These are phyloP conservation scores for Durusdinium trenchii DNA, from an alignment of 73 alveolate genomes.

Conservation along the genomic window DNA sequence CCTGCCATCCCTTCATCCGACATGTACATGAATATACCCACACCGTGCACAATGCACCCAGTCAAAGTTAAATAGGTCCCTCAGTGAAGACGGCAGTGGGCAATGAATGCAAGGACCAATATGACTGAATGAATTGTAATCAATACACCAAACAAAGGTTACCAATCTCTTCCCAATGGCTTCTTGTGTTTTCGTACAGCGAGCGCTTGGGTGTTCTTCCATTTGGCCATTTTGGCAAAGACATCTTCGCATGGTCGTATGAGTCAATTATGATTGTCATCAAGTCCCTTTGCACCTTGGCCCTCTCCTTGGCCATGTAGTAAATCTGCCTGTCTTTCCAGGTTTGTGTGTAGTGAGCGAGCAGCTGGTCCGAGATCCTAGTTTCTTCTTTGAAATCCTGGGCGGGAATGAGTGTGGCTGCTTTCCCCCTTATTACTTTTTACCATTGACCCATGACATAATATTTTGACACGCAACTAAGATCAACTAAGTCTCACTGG, in stretches of 20 bases:
- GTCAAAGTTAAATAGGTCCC: constrained; percentile 12
- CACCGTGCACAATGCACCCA: background rate
- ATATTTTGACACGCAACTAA: background rate
- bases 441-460: background rate
- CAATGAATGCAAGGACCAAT: background rate
- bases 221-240: constrained; percentile 9
- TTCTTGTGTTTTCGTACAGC: background rate
- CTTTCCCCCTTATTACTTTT: background rate
- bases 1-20: background rate
- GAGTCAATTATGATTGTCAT: background rate
- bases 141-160: background rate
- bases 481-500: background rate
- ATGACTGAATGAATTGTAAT: background rate
- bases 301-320: constrained; percentile 5
- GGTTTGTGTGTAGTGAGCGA: background rate
- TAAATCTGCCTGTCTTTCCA: constrained; percentile 41
- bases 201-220: background rate
- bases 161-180: background rate
- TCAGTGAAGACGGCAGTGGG: background rate
- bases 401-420: background rate
- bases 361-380: background rate
- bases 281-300: constrained; percentile 21
- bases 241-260: background rate
- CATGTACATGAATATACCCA: background rate
- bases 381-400: constrained; percentile 28